Base-by-base conservation (phyloP, 2,329 filamentous ascomycete species). In the Fusarium setosum region DNA sequence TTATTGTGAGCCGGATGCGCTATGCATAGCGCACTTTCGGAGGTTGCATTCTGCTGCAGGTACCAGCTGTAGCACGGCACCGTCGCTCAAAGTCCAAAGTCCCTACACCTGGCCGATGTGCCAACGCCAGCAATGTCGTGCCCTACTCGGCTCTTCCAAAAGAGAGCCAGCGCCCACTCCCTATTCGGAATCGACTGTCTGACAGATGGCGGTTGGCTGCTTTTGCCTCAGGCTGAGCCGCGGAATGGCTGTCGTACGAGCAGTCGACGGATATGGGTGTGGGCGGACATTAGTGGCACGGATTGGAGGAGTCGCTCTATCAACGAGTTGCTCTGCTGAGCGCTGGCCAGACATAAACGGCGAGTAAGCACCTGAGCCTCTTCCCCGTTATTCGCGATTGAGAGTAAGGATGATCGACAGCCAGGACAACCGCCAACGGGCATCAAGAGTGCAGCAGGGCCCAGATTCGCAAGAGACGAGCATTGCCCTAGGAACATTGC, bases 1-100 rank as follows among this genome's bases (percentile, higher is more conserved):
- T 34, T 45, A 49, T 38, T 45, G 20, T 50, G 37, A 51, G 52
- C 32, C 20, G 51, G 38, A 48, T 45, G 62, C 44, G 35, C 29
- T 52, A 51, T 59, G 35, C 41, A 54, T 63, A 32, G 52, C 37
- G 56, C 38, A 42, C 45, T 48, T 59, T 44, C 35, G 23, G 48
- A 69, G 64, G 61, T 63, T 60, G 56, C 65, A 59, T 63, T 57
- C 53, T 64, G 61, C 66, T 71, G 68, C 68, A 71, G 68, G 68
- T 64, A 71, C 68, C 68, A 44, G 40, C 42, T 21, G 37, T 56
- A 41, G 34, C 21, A 49, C 45, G 20, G 50, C 21, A 45, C 50
- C 38, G 29, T 18, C 49, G 5, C 37, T 35, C 35, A 32, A 15
- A 13, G 26, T n/a, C 21, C 35, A 49, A 40, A 49, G 44, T 38